Conservation (phyloP, 1,139 yeast species). For the Suhomyces ambrosiae region DNA sequence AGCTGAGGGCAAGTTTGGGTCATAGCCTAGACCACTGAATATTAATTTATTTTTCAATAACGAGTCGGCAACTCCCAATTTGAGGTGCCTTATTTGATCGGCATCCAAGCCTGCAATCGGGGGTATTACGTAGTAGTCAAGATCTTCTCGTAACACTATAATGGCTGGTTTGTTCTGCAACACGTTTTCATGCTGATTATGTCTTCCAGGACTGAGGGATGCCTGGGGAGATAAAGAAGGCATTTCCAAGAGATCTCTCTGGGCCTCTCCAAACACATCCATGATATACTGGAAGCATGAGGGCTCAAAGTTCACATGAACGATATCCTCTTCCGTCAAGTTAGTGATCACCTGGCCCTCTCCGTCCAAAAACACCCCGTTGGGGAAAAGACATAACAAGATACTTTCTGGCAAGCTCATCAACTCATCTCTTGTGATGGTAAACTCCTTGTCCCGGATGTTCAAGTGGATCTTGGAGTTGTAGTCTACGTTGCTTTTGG, state of each 20-base stretch:
- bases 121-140: slow-evolving; percentile 91
- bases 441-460: slow-evolving; percentile 63
- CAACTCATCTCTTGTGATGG: slow-evolving; percentile 82
- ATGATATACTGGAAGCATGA: slow-evolving; percentile 82
- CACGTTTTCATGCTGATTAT: slow-evolving; percentile 47
- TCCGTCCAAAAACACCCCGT: slow-evolving; percentile 80
- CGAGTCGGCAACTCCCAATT: slow-evolving; percentile 59
- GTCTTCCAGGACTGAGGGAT: slow-evolving; percentile 9
- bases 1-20: slow-evolving; percentile 29
- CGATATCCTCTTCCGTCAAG: slow-evolving; percentile 74
- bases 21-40: slow-evolving; percentile 70
- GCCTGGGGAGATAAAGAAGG: slow-evolving; percentile 30
- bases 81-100: slow-evolving; percentile 63
- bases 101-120: slow-evolving; percentile 54
- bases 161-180: slow-evolving; percentile 84
- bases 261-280: slow-evolving; percentile 58
- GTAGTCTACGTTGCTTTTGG: slow-evolving; percentile 45
- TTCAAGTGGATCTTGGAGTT: slow-evolving; percentile 67
- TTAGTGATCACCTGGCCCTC: slow-evolving; percentile 76
- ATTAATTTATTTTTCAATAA: slow-evolving; percentile 60
- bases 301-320: slow-evolving; percentile 84
- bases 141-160: slow-evolving; percentile 89
- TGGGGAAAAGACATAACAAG: slow-evolving; percentile 81
- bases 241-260: slow-evolving; percentile 35
- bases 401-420: slow-evolving; percentile 91